Conservation (phyloP, 805 yeast genomes). For the Yarrowia sp. region DNA sequence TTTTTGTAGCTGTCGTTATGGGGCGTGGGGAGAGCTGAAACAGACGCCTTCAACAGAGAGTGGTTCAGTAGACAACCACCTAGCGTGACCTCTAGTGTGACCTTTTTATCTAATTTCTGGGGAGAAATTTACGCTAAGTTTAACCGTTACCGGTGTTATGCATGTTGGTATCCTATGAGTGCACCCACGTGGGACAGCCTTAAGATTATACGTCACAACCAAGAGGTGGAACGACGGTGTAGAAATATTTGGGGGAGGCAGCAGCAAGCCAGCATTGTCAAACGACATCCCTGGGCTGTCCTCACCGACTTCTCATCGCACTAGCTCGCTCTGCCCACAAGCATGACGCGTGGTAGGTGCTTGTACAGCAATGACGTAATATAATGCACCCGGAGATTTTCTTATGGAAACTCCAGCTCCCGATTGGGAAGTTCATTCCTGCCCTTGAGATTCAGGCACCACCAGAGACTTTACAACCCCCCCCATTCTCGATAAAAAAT, state of each 20-base stretch:
- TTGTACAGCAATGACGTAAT: conserved; percentile 20
- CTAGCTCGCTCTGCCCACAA: background rate
- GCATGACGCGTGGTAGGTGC: background rate
- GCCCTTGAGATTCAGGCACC: conserved; percentile 1
- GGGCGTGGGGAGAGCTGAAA: background rate
- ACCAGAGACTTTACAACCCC: background rate
- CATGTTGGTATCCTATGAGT: conserved; percentile 18
- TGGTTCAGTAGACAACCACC: conserved; percentile 5
- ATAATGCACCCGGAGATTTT: background rate
- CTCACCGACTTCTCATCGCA: background rate
- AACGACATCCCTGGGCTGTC: too few relatives aligned
- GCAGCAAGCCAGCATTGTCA: background rate
- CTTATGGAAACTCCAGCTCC: background rate
- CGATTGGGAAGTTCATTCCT: conserved; percentile 10
- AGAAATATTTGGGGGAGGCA: background rate
- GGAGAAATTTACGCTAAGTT: conserved; percentile 11
- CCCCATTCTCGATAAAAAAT: too few relatives aligned
- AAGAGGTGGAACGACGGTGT: background rate
- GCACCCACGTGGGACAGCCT: conserved; percentile 22
- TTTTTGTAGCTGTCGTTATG: background rate
- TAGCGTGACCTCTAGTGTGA: conserved; percentile 21
- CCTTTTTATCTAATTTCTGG: conserved; percentile 14
- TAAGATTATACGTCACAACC: conserved; percentile 8
- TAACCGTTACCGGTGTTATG: conserved; percentile 27
- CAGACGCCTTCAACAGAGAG: background rate